A percentile compares a stretch with the other conserved stretches of the same genome.
Evolutionary conservation across 805 yeast species (phyloP).

Genomic region (Ogataea sp.): DNA sequence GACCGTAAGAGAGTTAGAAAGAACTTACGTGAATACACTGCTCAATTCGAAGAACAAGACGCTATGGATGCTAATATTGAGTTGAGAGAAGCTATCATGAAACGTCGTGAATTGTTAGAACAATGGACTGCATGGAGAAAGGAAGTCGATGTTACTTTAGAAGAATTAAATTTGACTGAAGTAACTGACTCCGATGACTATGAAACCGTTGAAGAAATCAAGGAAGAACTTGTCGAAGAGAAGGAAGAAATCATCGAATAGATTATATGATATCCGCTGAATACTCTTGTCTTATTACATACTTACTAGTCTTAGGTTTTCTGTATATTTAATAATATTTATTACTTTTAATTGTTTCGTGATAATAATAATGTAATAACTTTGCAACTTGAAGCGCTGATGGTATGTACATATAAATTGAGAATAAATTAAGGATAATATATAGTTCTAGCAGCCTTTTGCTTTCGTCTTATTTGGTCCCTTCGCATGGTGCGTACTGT

Average conservation of each 20-base stretch:
- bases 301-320: too few relatives aligned
- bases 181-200: slow-evolving; percentile 37
- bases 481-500: too few relatives aligned
- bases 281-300: too few relatives aligned
- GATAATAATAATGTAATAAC: too few relatives aligned
- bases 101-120: slow-evolving; percentile 70
- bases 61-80: slow-evolving; percentile 95
- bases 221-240: slow-evolving; percentile 67
- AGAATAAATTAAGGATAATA: too few relatives aligned
- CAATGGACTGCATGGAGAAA: slow-evolving; percentile 83
- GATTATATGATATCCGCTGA: too few relatives aligned
- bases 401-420: too few relatives aligned
- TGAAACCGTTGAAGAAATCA: slow-evolving; percentile 67
- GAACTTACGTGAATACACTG: slow-evolving; percentile 81
- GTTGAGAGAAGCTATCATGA: slow-evolving; percentile 78
- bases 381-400: too few relatives aligned
- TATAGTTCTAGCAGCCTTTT: too few relatives aligned
- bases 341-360: too few relatives aligned
- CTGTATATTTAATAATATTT: not conserved
- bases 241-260: slow-evolving; percentile 58
- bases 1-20: slow-evolving; percentile 86
- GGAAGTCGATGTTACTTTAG: slow-evolving; percentile 37
- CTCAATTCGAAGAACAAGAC: slow-evolving; percentile 90
- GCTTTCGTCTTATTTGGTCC: too few relatives aligned
- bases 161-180: slow-evolving; percentile 38